phyloP scores from a whole-genome alignment of 768 basidiomycete genomes.

The Pleurotus citrinopileatus region DNA sequence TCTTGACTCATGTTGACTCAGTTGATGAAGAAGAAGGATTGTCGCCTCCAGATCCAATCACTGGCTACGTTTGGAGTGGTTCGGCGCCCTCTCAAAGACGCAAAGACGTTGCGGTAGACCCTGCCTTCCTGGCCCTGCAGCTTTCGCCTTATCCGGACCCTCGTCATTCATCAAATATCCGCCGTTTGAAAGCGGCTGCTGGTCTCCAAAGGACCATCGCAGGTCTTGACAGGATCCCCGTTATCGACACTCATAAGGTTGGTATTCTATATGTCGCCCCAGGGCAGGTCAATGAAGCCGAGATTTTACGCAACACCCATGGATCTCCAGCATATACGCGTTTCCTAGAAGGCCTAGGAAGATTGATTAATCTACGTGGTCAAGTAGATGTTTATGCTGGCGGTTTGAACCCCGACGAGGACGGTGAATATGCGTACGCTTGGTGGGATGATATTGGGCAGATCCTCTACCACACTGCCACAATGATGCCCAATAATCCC shows the following conservation, averaged over 20 bases:
- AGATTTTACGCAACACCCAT: slow-evolving; percentile 86
- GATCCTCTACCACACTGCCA: slow-evolving; percentile 92
- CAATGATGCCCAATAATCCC: slow-evolving; percentile 86
- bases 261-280: slow-evolving; percentile 96
- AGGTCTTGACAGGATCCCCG: slow-evolving; percentile 79
- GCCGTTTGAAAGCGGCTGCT: slow-evolving; percentile 50
- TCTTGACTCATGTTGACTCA: slow-evolving; percentile 20
- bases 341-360: slow-evolving; percentile 87
- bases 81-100: slow-evolving; percentile 86
- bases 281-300: slow-evolving; percentile 78
- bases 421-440: slow-evolving; percentile 96
- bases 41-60: slow-evolving; percentile 65
- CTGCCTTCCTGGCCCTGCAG: slow-evolving; percentile 82
- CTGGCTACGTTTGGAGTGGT: slow-evolving; percentile 86
- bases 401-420: slow-evolving; percentile 84
- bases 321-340: slow-evolving; percentile 95
- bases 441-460: slow-evolving; percentile 99
- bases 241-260: slow-evolving; percentile 97
- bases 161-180: slow-evolving; percentile 34
- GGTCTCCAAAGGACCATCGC: slow-evolving; percentile 57
- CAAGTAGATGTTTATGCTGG: slow-evolving; percentile 93
- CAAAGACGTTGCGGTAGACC: slow-evolving; percentile 83
- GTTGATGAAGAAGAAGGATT: slow-evolving; percentile 24
- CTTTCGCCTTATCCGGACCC: slow-evolving; percentile 65
- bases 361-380: slow-evolving; percentile 83